Percentiles rank a stretch among this genome's conserved stretches.
Conservation (phyloP, 371 early-diverging fungal species). For the Mortierella sp. region DNA sequence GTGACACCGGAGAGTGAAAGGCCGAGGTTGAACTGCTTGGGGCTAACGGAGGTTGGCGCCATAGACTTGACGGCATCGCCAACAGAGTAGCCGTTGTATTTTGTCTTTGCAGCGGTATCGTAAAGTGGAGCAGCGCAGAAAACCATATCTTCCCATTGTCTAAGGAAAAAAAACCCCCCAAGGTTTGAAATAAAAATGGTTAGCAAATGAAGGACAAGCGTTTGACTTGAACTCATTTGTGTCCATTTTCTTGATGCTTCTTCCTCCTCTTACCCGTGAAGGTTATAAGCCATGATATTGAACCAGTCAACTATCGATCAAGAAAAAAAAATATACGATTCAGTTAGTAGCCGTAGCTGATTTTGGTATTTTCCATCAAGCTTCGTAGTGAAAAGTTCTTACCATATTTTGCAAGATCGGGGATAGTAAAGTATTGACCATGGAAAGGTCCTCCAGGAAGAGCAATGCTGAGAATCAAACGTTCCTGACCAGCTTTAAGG, state of each 20-base stretch:
- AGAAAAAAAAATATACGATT: too few species aligned
- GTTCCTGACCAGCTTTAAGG: conserved; percentile 28
- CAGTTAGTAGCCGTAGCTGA: too few species aligned
- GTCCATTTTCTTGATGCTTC: not conserved
- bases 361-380: too few species aligned
- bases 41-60: conserved; percentile 40
- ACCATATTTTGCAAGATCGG: conserved; percentile 45
- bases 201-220: not conserved
- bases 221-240: too few species aligned
- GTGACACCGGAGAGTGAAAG: conserved; percentile 53
- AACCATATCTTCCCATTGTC: conserved; percentile 56
- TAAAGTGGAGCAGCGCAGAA: conserved; percentile 51
- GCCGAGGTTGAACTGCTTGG: conserved; percentile 50
- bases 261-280: conserved; percentile 40
- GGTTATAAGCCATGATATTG: conserved; percentile 57
- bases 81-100: conserved; percentile 54
- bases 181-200: too few species aligned
- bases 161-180: too few species aligned
- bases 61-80: conserved; percentile 46
- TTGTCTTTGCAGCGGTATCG: conserved; percentile 39
- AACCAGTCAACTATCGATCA: conserved; percentile 55
- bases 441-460: conserved; percentile 53
- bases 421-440: conserved; percentile 41
- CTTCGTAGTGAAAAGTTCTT: not conserved
- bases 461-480: conserved; percentile 44